phyloP scores from a whole-genome alignment of 306 rosid genomes.

The Prunus persica region Prunus_persica_NCBIv2 NC_034010.1:24544001-24544500 shows the following conservation, averaged over 20 bases:
- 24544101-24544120: conserved; percentile 31
- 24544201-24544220: conserved; percentile 20
- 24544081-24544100: conserved; percentile 42
- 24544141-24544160: conserved; percentile 20
- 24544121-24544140: conserved; percentile 21
- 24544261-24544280: conserved; percentile 25
- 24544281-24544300: background rate
- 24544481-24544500: conserved; percentile 12
- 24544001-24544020: no score
- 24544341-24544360: background rate
- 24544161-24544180: conserved; percentile 1
- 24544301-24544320: background rate
- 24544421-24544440: no score
- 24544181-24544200: conserved; percentile 3
- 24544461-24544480: background rate
- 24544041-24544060: background rate
- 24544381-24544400: background rate
- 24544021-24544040: background rate
- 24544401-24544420: no score
- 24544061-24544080: background rate
- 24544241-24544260: conserved; percentile 21
- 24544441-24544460: background rate
- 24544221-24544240: background rate
- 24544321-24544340: background rate
- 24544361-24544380: background rate